A percentile compares a stretch with the other conserved stretches of the same genome.
phyloP scores from a whole-genome alignment of 345 rosid species.

The Citropsis articulata region DNA sequence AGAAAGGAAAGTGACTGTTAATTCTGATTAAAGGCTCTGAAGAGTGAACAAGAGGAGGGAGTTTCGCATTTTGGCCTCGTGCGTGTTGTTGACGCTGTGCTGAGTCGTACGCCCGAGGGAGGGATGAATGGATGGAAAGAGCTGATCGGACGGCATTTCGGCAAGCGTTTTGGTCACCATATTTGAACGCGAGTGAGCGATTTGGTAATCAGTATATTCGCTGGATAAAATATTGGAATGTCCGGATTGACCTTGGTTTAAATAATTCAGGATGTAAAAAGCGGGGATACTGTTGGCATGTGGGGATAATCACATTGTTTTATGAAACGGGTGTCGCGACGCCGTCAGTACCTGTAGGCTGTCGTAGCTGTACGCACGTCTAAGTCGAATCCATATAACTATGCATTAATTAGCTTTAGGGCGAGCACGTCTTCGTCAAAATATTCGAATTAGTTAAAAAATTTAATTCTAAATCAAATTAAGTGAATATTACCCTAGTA shows the following conservation, averaged over 20 bases:
- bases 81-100: background rate
- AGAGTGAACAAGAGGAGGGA: background rate
- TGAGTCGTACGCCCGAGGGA: background rate
- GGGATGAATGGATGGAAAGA: no score
- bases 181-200: background rate
- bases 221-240: background rate
- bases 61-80: background rate
- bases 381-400: no score
- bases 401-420: no score
- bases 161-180: background rate
- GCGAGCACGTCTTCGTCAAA: background rate
- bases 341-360: no score
- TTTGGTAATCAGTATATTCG: no score
- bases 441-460: background rate
- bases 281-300: background rate
- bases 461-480: background rate
- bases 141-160: background rate
- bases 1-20: constrained; percentile 2
- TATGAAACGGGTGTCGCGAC: background rate
- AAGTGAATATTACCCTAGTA: accelerated
- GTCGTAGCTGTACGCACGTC: no score
- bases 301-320: background rate
- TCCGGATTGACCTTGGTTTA: background rate
- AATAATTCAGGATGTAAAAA: background rate
- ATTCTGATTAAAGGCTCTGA: background rate